Base-by-base conservation (phyloP, 441 rosid species). In the Gossypium gossypioides region DNA sequence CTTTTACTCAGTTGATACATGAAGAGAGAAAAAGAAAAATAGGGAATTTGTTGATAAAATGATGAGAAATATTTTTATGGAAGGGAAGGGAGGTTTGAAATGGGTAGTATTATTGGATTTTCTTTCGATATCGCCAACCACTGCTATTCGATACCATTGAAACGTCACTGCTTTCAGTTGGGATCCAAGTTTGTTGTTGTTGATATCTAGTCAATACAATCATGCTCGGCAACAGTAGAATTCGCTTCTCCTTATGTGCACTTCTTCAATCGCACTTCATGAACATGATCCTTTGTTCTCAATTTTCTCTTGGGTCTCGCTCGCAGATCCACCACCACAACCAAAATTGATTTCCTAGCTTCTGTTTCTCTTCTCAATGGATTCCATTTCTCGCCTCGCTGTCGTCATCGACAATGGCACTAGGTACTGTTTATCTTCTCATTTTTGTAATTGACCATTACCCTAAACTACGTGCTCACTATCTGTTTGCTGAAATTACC, bases 121-220 rank as follows among this genome's bases (percentile, higher is more conserved):
- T 34, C 71, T 16, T 29, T 51, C 55, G 66, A 64, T 48, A 65
- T 58, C 68, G 52, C 61, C 74, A 55, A 32, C 54, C 68, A 16
- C n/a, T 12, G 48, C 24, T 74, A 77, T 32, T 32, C 37, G 7
- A 57, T 50, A 27, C 54, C 75, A 80, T 81, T 74, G 87, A 74
- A 82, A 83, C 75, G 74, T 68, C 72, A 85, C 82, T 75, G 83
- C 81, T 84, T 79, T 91, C 87, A 78, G 88, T 87, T 85, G 79
- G 78, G 81, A 82, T 83, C 80, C 80, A 86, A 79, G 84, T 77
- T 74, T 78, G n/a, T 59, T 74, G 40, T 71, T 54, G 75, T 9
- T 73, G 34, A 3, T 6, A n/a, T 44, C 34, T 13, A 46, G 56
- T 65, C 69, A 24, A n/a, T 77, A 34, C 75, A 80, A 4, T 54